A percentile compares a stretch with the other conserved stretches of the same genome.
phyloP scores from a whole-genome alignment of 352 stramenopile species.

The Phytophthora constricta region DNA sequence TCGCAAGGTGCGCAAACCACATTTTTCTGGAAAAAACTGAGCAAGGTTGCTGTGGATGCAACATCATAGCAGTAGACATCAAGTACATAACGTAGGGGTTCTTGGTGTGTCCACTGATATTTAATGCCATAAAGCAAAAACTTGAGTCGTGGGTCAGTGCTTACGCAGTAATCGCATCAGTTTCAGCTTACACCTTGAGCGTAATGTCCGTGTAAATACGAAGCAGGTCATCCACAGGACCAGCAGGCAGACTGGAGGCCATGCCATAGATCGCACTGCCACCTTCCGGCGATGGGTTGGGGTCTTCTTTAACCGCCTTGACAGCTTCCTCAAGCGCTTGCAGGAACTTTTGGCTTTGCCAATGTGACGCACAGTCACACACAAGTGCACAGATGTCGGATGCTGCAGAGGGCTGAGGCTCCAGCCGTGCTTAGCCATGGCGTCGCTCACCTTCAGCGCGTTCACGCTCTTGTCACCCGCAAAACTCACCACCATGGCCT shows the following conservation, averaged over 20 bases:
- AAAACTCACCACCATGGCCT: constrained; percentile 87
- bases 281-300: constrained; percentile 73
- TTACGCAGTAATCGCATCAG: neutral
- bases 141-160: neutral
- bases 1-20: constrained; percentile 45
- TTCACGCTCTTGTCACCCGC: constrained; percentile 63
- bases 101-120: constrained; percentile 10
- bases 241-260: constrained; percentile 91
- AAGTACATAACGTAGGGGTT: too few species aligned
- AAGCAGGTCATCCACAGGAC: constrained; percentile 92
- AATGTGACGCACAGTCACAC: constrained; percentile 92
- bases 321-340: constrained; percentile 77
- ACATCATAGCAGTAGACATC: constrained; percentile 3
- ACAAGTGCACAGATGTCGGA: constrained; percentile 95
- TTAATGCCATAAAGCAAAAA: constrained; percentile 12
- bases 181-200: constrained; percentile 78
- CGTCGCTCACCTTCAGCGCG: constrained; percentile 84
- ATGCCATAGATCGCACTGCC: constrained; percentile 95
- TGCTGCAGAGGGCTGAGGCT: constrained; percentile 94
- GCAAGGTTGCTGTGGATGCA: constrained; percentile 39
- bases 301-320: constrained; percentile 66
- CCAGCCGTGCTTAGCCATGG: constrained; percentile 87
- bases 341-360: constrained; percentile 89
- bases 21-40: constrained; percentile 54
- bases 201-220: constrained; percentile 95